Evolutionary conservation across 2,329 filamentous ascomycete genomes (phyloP).

Genomic region (Blastomyces percursus): DNA sequence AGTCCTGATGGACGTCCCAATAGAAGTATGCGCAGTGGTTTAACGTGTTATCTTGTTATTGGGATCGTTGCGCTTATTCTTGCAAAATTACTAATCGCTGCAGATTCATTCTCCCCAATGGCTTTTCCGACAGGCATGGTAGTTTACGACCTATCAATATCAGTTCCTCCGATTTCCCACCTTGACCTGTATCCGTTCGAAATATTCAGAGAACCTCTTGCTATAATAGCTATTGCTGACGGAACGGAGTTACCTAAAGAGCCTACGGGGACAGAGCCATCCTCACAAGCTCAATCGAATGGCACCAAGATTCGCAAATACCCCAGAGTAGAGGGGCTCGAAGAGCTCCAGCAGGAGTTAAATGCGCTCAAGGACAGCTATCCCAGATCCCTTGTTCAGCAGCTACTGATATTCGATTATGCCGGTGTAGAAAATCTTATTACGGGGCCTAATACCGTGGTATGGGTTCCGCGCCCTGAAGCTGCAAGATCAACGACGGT

Average conservation of each 20-base stretch:
- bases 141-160: conserved; percentile 76
- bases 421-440: conserved; percentile 46
- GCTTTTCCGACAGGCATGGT: conserved; percentile 78
- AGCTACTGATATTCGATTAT: conserved; percentile 70
- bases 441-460: conserved; percentile 50
- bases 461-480: conserved; percentile 57
- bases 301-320: conserved; percentile 18
- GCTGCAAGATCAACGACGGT: conserved; percentile 66
- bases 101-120: conserved; percentile 88
- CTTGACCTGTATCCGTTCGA: conserved; percentile 79
- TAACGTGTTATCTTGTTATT: neutral
- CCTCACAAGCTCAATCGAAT: neutral
- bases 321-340: conserved; percentile 29
- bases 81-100: conserved; percentile 11
- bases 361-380: conserved; percentile 61
- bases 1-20: conserved; percentile 74
- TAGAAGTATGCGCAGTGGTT: conserved; percentile 52
- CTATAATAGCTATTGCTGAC: conserved; percentile 76
- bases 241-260: conserved; percentile 54
- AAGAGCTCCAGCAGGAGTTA: conserved; percentile 49
- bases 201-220: conserved; percentile 71
- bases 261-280: conserved; percentile 17
- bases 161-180: conserved; percentile 68
- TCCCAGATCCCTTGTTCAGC: conserved; percentile 65
- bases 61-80: neutral